A percentile compares a stretch with the other conserved stretches of the same genome.
Conservation (phyloP, 371 early-diverging fungal species). For the Syncephalastrum racemosum region DNA sequence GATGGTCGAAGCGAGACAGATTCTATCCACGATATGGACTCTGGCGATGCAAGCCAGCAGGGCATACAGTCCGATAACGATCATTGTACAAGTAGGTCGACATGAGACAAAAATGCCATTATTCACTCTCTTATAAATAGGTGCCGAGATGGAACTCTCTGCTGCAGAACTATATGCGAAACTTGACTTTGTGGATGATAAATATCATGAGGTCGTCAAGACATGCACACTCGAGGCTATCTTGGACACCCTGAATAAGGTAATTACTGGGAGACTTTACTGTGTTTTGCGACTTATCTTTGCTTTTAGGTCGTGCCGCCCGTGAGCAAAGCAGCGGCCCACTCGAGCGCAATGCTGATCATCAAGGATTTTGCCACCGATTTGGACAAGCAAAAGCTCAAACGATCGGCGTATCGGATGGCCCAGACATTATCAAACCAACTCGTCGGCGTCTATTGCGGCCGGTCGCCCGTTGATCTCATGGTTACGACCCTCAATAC, state of each 20-base stretch:
- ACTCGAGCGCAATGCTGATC: conserved; percentile 86
- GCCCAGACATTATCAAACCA: conserved; percentile 77
- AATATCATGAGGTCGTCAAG: conserved; percentile 83
- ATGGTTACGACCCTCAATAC: conserved; percentile 75
- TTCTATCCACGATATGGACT: neutral
- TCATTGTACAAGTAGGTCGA: neutral
- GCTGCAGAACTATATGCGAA: conserved; percentile 33
- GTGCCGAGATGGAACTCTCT: conserved; percentile 27
- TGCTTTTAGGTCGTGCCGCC: conserved; percentile 58
- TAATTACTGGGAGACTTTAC: conserved; percentile 5
- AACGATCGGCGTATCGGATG: conserved; percentile 93
- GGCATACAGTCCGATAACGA: neutral
- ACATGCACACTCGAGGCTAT: conserved; percentile 72
- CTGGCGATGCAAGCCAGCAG: neutral
- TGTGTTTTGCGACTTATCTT: conserved; percentile 13
- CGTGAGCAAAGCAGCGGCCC: conserved; percentile 87
- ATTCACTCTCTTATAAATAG: conserved; percentile 20
- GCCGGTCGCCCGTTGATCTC: conserved; percentile 84
- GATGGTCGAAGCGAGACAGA: conserved; percentile 57
- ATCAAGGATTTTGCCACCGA: conserved; percentile 95
- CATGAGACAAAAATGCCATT: no score
- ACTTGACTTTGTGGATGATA: conserved; percentile 67
- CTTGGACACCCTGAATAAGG: conserved; percentile 36
- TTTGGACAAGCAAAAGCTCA: conserved; percentile 85
- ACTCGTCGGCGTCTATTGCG: conserved; percentile 89